Evolutionary conservation across 73 alveolate genomes (phyloP).

Genomic region (Stentor roeselii): DNA sequence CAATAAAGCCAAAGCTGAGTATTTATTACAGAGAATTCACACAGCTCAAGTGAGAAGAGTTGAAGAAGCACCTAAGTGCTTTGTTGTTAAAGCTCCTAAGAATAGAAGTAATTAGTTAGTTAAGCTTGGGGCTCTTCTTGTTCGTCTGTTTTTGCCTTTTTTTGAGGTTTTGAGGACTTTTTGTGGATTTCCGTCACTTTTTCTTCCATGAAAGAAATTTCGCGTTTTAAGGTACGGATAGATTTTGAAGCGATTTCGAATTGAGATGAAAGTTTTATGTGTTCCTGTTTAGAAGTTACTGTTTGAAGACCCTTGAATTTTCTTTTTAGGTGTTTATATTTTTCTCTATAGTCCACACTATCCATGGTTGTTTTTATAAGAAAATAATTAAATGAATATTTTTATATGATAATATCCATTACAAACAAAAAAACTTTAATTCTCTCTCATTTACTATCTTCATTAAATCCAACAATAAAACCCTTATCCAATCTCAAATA

Average conservation of each 20-base stretch:
- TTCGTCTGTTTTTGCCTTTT: background rate
- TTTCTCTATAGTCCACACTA: background rate
- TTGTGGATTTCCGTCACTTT: background rate
- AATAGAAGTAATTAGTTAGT: background rate
- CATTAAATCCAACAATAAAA: too few species aligned
- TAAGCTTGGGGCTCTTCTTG: background rate
- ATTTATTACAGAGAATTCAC: background rate
- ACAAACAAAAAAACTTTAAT: too few species aligned
- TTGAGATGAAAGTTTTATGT: background rate
- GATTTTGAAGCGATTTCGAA: background rate
- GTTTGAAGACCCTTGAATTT: background rate
- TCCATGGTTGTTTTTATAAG: too few species aligned
- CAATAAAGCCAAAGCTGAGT: conserved; percentile 9
- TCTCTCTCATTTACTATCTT: too few species aligned
- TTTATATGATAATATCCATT: too few species aligned
- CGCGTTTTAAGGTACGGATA: background rate
- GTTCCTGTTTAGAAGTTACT: background rate
- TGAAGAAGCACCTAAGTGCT: background rate
- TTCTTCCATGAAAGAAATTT: background rate
- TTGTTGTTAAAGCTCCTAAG: conserved; percentile 15
- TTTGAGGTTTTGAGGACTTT: background rate
- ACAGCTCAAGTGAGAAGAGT: background rate
- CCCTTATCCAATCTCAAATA: too few species aligned
- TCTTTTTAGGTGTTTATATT: background rate
- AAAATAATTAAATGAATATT: too few species aligned